Conservation (phyloP, 805 yeast species). For the Wickerhamomyces bovis region DNA sequence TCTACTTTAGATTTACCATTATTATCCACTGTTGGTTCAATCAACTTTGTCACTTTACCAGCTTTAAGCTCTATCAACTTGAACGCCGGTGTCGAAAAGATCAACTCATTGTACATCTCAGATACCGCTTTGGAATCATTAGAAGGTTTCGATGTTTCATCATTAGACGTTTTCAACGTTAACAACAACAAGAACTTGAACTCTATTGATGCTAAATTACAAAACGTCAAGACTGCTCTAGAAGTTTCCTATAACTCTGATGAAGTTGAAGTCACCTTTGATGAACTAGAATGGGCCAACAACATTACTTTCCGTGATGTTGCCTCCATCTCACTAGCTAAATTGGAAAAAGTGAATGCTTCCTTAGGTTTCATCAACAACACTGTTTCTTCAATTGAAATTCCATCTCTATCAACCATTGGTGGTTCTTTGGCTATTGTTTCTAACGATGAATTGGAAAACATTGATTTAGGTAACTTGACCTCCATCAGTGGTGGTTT, state of each 20-base stretch:
- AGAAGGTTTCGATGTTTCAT: conserved; percentile 54
- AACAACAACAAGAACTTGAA: conserved; percentile 86
- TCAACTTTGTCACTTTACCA: conserved; percentile 80
- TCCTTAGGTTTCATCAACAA: conserved; percentile 78
- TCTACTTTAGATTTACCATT: conserved; percentile 66
- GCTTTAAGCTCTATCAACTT: conserved; percentile 69
- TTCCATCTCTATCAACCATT: conserved; percentile 50
- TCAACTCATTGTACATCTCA: conserved; percentile 62
- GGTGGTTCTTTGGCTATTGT: conserved; percentile 79
- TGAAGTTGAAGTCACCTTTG: conserved; percentile 60
- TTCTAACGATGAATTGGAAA: conserved; percentile 68
- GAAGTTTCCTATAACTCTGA: conserved; percentile 84
- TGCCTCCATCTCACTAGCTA: conserved; percentile 61
- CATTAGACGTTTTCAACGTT: conserved; percentile 54
- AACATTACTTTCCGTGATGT: conserved; percentile 82
- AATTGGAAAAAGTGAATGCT: conserved; percentile 68
- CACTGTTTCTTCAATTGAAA: conserved; percentile 49
- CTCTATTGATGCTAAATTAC: conserved; percentile 64
- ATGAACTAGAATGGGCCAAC: conserved; percentile 76
- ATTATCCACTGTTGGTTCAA: conserved; percentile 75
- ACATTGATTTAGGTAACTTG: conserved; percentile 63
- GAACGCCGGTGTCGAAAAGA: conserved; percentile 62
- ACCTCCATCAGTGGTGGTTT: conserved; percentile 89
- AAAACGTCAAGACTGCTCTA: conserved; percentile 67
- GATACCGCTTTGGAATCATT: conserved; percentile 68